Percentiles rank a stretch among this genome's conserved stretches.
phyloP scores from a whole-genome alignment of 495 filamentous ascomycete species.

The Podospora anserina region DNA sequence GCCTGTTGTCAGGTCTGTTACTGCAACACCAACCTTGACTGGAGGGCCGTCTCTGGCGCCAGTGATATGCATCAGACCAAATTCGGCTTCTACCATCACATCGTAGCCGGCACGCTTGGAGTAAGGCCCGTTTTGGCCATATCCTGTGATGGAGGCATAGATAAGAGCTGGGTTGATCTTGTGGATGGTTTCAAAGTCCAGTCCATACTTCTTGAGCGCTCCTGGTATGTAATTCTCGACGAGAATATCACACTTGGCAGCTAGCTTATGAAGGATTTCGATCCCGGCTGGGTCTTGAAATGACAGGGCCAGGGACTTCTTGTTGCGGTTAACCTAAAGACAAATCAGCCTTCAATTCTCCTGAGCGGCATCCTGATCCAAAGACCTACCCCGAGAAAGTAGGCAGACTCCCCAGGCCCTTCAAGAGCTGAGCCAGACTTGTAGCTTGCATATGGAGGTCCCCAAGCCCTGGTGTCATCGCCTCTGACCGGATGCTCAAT shows the following conservation, averaged over 20 bases:
- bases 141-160: conserved; percentile 63
- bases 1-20: conserved; percentile 93
- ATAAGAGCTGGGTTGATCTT: conserved; percentile 77
- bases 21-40: conserved; percentile 95
- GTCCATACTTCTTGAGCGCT: conserved; percentile 80
- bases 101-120: conserved; percentile 89
- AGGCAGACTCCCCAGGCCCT: conserved; percentile 88
- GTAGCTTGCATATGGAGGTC: conserved; percentile 87
- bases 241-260: conserved; percentile 79
- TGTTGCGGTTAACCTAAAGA: conserved; percentile 87
- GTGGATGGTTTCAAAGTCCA: conserved; percentile 78
- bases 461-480: conserved; percentile 95
- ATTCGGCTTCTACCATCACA: conserved; percentile 98
- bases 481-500: conserved; percentile 88
- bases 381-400: conserved; percentile 74
- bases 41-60: conserved; percentile 82
- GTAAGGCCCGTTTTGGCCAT: conserved; percentile 91
- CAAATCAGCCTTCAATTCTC: background rate
- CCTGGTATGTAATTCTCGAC: conserved; percentile 97
- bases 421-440: conserved; percentile 53
- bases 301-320: conserved; percentile 87
- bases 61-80: conserved; percentile 98
- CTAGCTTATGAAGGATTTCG: conserved; percentile 80
- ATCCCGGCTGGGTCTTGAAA: conserved; percentile 82
- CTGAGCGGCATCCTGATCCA: background rate